Percentiles rank a stretch among this genome's conserved stretches.
Conservation (phyloP, 257 asterid genomes). For the Solanum pimpinellifolium region DNA sequence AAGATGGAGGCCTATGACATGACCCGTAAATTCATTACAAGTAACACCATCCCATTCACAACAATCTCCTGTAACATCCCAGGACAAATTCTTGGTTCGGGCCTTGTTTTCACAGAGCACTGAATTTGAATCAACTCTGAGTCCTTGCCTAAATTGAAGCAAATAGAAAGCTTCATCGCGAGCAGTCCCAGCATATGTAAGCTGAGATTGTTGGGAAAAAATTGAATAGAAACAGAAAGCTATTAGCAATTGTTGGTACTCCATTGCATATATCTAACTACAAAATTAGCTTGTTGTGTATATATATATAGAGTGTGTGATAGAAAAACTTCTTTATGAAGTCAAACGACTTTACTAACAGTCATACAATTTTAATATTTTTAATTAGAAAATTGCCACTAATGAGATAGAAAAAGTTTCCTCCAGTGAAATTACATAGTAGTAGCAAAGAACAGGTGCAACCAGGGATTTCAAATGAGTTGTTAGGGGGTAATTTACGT, state of each 20-base stretch:
- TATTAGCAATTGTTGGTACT: not conserved
- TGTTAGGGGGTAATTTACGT: no score
- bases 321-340: no score
- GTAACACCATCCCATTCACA: not conserved
- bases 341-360: no score
- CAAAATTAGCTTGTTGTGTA: no score
- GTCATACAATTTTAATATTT: no score
- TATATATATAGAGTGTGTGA: no score
- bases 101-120: not conserved
- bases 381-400: no score
- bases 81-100: not conserved
- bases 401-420: no score
- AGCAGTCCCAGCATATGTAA: not conserved
- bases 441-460: no score
- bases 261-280: not conserved
- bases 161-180: not conserved
- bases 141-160: not conserved
- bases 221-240: not conserved
- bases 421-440: no score
- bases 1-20: not conserved
- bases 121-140: not conserved
- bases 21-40: not conserved
- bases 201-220: not conserved
- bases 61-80: not conserved
- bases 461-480: no score